Evolutionary conservation across 345 rosid species (phyloP).

Genomic region (Arabidopsis suecica): DNA sequence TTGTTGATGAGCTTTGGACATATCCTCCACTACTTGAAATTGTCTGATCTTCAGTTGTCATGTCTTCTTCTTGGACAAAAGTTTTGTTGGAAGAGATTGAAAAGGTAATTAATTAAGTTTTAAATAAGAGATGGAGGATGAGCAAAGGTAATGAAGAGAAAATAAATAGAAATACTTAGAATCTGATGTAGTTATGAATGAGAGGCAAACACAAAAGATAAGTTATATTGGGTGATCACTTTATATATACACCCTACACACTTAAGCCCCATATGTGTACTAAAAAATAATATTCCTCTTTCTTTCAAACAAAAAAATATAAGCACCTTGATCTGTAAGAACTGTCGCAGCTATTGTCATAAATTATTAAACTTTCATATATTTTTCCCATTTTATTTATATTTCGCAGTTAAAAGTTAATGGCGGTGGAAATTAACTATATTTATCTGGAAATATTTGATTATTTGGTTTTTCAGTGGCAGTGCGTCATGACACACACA

Average conservation of each 20-base stretch:
- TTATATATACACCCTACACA: slow-evolving; percentile 17
- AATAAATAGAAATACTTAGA: slow-evolving; percentile 3
- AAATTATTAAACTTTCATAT: background rate
- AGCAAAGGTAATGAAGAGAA: slow-evolving; percentile 8
- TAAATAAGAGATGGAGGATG: slow-evolving; percentile 7
- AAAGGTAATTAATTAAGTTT: background rate
- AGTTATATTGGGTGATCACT: slow-evolving; percentile 36
- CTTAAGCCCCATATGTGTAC: slow-evolving; percentile 8
- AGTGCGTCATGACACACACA: slow-evolving; percentile 75
- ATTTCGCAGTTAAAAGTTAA: slow-evolving; percentile 8
- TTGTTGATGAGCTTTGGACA: slow-evolving; percentile 40
- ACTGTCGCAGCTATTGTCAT: slow-evolving; percentile 36
- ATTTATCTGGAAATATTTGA: background rate
- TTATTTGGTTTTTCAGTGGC: slow-evolving; percentile 14
- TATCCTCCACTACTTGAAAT: slow-evolving; percentile 41
- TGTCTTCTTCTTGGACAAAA: slow-evolving; percentile 12
- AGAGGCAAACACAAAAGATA: slow-evolving; percentile 36
- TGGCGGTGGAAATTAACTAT: slow-evolving; percentile 34
- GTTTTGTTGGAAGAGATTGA: slow-evolving; percentile 29
- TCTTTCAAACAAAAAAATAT: background rate
- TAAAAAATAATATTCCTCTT: background rate
- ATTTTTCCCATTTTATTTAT: background rate
- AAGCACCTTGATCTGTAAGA: slow-evolving; percentile 33
- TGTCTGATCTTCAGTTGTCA: slow-evolving; percentile 41
- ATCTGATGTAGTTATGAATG: slow-evolving; percentile 20